Conservation (phyloP, 345 rosid species). For the Reutealis trisperma region DNA sequence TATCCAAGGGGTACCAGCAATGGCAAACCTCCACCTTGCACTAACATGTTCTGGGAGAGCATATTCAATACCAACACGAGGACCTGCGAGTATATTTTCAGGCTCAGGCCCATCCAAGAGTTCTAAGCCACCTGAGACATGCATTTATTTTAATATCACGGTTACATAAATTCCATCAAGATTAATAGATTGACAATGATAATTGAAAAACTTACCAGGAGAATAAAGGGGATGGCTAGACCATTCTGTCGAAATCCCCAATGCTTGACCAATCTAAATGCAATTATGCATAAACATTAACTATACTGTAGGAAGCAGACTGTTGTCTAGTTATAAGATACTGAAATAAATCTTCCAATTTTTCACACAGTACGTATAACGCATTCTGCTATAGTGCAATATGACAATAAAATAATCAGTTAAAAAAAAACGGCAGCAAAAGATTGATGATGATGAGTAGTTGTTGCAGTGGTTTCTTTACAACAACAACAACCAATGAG, state of each 20-base stretch:
- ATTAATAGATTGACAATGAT: neutral
- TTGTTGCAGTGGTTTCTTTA: no score
- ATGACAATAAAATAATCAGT: neutral
- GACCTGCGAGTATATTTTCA: constrained; percentile 65
- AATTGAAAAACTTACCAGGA: constrained; percentile 56
- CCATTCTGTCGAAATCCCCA: constrained; percentile 89
- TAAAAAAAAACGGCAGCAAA: neutral
- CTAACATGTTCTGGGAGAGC: constrained; percentile 74
- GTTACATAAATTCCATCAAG: neutral
- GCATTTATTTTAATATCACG: constrained; percentile 9
- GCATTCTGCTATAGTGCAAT: neutral
- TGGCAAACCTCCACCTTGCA: constrained; percentile 92
- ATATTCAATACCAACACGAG: constrained; percentile 91
- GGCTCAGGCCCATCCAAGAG: constrained; percentile 81
- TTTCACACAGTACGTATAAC: neutral
- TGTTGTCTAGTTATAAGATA: neutral
- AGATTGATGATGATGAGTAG: no score
- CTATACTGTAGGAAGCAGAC: neutral
- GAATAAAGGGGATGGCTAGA: constrained; percentile 76
- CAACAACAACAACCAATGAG: no score
- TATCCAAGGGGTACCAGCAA: constrained; percentile 81
- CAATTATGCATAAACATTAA: neutral
- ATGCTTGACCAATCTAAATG: constrained; percentile 85
- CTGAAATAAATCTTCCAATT: neutral
- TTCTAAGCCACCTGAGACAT: constrained; percentile 74